Percentiles rank a stretch among this genome's conserved stretches.
These are phyloP conservation scores for Chlorella sp. DNA, from an alignment of 139 green algal genomes.

Conservation along the genomic window DNA sequence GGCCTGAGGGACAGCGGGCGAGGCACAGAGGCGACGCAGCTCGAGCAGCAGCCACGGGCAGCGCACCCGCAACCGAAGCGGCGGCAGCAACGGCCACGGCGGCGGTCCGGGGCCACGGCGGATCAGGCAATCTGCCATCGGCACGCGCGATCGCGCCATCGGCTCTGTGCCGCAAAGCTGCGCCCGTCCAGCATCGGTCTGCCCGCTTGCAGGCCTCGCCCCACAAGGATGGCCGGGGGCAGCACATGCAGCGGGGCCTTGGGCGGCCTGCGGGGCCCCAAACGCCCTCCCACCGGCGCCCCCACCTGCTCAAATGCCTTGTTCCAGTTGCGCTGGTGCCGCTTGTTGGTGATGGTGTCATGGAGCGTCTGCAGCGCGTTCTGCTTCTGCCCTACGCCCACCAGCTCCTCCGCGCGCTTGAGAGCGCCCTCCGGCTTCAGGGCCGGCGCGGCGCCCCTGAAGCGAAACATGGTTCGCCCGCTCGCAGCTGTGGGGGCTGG, in stretches of 20 bases:
- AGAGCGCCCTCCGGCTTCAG: constrained; percentile 96
- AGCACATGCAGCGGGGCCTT: not conserved
- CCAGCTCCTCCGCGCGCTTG: constrained; percentile 97
- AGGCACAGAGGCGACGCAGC: too few relatives aligned
- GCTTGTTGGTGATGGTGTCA: constrained; percentile 96
- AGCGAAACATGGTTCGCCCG: not conserved
- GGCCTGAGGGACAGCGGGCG: constrained; percentile 71
- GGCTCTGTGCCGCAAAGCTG: too few relatives aligned
- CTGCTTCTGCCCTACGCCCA: constrained; percentile 73
- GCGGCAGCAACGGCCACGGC: too few relatives aligned
- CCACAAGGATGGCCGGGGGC: not conserved
- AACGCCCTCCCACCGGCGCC: not conserved
- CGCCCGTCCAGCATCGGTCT: too few relatives aligned
- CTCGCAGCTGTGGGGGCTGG: too few relatives aligned
- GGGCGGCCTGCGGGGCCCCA: not conserved
- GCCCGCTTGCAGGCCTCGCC: too few relatives aligned
- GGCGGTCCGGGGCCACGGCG: not conserved
- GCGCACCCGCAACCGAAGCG: too few relatives aligned
- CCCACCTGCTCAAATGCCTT: constrained; percentile 70
- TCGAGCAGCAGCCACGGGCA: too few relatives aligned
- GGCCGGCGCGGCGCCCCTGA: constrained; percentile 60
- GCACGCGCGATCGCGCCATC: too few relatives aligned
- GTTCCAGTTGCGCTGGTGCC: constrained; percentile 94
- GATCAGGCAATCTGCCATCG: too few relatives aligned
- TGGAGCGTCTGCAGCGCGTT: constrained; percentile 74